phyloP scores from a whole-genome alignment of 2,329 filamentous ascomycete species.

The Nemania abortiva region DNA sequence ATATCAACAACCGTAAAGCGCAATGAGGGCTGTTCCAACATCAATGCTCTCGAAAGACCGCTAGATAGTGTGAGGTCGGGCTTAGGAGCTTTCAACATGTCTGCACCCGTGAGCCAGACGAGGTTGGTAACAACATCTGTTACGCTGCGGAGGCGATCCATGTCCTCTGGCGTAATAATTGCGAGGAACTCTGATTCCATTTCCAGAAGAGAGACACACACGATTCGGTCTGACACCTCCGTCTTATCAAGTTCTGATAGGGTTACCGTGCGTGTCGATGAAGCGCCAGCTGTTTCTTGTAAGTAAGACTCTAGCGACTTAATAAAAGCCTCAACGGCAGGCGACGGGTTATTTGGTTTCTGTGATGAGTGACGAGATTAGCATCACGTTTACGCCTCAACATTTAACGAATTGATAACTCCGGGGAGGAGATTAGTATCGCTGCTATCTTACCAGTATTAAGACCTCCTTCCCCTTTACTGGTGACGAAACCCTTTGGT shows the following conservation, averaged over 20 bases:
- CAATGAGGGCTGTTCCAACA: conserved; percentile 37
- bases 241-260: conserved; percentile 1
- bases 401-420: not conserved
- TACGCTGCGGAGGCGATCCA: conserved; percentile 28
- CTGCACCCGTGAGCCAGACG: conserved; percentile 33
- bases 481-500: not conserved
- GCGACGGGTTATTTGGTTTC: conserved; percentile 5
- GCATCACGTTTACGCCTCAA: not conserved
- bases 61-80: conserved; percentile 33
- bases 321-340: not conserved
- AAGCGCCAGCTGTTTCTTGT: conserved; percentile 2
- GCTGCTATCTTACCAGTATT: conserved; percentile 3
- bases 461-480: conserved; percentile 11
- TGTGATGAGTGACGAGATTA: not conserved
- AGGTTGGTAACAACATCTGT: conserved; percentile 29
- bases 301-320: conserved; percentile 7
- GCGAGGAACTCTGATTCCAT: conserved; percentile 32
- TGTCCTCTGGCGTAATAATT: conserved; percentile 16
- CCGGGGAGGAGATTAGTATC: too few relatives aligned
- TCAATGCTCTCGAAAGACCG: conserved; percentile 36
- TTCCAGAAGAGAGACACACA: conserved; percentile 32
- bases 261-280: not conserved
- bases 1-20: conserved; percentile 31
- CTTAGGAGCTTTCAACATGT: conserved; percentile 26
- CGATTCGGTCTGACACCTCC: not conserved